Conservation (phyloP, 139 green algal species). For the Eudorina sp. region DNA sequence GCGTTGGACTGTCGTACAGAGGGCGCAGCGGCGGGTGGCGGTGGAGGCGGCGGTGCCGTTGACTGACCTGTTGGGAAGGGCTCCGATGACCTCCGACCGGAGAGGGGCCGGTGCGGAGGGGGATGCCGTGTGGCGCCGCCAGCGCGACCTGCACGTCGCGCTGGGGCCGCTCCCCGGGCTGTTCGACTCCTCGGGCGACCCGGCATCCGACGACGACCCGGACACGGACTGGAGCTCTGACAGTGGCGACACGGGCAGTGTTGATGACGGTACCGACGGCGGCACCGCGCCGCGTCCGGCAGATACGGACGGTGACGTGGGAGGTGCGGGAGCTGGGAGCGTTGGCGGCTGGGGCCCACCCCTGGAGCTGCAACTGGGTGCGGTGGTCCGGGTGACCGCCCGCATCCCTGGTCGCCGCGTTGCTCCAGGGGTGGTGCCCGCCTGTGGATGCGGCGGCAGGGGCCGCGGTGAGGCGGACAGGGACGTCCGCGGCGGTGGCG, state of each 20-base stretch:
- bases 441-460: background rate
- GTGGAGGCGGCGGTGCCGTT: slow-evolving; percentile 32
- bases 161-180: slow-evolving; percentile 25
- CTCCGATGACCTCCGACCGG: background rate
- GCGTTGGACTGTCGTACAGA: background rate
- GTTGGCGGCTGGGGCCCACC: background rate
- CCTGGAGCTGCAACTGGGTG: background rate
- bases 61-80: background rate
- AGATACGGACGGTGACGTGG: background rate
- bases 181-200: background rate
- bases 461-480: background rate
- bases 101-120: background rate
- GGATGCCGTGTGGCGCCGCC: background rate
- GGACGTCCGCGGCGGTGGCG: background rate
- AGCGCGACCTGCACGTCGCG: background rate
- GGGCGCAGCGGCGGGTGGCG: background rate
- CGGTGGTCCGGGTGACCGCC: background rate
- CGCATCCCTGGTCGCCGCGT: too few species aligned
- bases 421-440: too few species aligned
- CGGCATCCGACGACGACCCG: background rate
- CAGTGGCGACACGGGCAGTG: background rate
- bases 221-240: background rate
- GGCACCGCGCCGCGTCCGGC: too few species aligned
- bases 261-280: background rate
- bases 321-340: background rate